Base-by-base conservation (phyloP, 805 yeast genomes). In the Candida dendrica region DNA sequence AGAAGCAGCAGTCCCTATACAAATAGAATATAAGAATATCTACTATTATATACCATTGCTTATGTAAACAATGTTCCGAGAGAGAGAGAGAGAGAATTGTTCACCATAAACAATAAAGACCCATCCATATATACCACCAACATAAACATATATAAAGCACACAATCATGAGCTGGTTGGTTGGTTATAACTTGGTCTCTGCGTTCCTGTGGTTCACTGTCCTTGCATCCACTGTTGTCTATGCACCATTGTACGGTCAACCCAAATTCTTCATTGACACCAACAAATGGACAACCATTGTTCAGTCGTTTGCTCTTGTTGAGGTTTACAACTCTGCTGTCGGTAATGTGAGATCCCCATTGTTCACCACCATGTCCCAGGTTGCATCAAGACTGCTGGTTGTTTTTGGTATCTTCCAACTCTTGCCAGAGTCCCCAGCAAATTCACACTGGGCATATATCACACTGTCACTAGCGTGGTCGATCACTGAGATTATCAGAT, bases 401-500 rank as follows among this genome's bases (percentile, higher is more conserved):
- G 95, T 87, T 6, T 70, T 84, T 67, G 97, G 97, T 3, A 75
- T 91, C 40, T 79, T 88, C 63, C 77, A 77, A 40, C 60, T 72
- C n/a, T 69, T 89, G 48, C 96, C 98, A 8, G 56, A 74, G 16
- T 74, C 86, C 0, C 84, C 83, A 16, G 88, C 88, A 24, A 71
- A 74, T 50, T 41, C 51, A 50, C 72, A 70, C 49, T 69, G 79
- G 75, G 70, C 75, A 14, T 90, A 83, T 61, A 63, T 80, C 43
- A 68, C 91, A 1, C 72, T 91, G 60, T 70, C 80, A 37, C 51
- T 79, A 36, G 89, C 96, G 11, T 93, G 98, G 98, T 78, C 93
- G n/a, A 53, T 86, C 41, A 87, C 98, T n/a, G 98, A 93, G 63
- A 73, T 87, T 36, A 81, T 90, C 43, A 75, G 98, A 60, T 93